These are phyloP conservation scores for Aspergillus baeticus DNA, from an alignment of 495 filamentous ascomycete genomes.

Conservation along the genomic window DNA sequence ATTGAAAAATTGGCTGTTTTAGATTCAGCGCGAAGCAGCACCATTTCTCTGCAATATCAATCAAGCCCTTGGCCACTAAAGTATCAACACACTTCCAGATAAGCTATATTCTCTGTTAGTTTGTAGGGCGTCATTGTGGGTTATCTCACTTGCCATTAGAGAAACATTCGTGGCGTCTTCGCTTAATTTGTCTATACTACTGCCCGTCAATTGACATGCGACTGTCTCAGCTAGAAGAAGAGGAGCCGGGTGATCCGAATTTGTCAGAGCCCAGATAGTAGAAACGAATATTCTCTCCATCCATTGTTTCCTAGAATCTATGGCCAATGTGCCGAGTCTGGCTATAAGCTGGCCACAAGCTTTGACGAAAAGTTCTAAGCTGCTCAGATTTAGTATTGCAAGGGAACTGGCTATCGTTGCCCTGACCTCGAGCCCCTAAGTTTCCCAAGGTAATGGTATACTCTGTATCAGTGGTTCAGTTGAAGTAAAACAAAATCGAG, in stretches of 20 bases:
- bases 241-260: slow-evolving; percentile 22
- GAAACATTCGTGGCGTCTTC: slow-evolving; percentile 64
- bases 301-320: slow-evolving; percentile 45
- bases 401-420: neutral
- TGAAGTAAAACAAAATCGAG: neutral
- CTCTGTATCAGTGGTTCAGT: slow-evolving; percentile 25
- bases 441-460: slow-evolving; percentile 69
- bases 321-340: slow-evolving; percentile 35
- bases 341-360: slow-evolving; percentile 57
- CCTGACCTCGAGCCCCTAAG: slow-evolving; percentile 43
- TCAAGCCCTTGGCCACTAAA: slow-evolving; percentile 50
- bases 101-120: slow-evolving; percentile 52
- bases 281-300: slow-evolving; percentile 64
- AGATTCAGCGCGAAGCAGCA: slow-evolving; percentile 62
- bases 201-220: slow-evolving; percentile 34
- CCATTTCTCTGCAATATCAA: slow-evolving; percentile 63
- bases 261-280: slow-evolving; percentile 57
- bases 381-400: slow-evolving; percentile 15
- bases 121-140: neutral
- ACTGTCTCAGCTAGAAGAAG: slow-evolving; percentile 33
- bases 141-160: slow-evolving; percentile 57
- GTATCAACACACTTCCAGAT: slow-evolving; percentile 75
- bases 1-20: slow-evolving; percentile 58
- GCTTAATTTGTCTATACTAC: slow-evolving; percentile 38
- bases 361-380: slow-evolving; percentile 44